phyloP scores from a whole-genome alignment of 441 rosid genomes.

The Erysimum cheiri region DNA sequence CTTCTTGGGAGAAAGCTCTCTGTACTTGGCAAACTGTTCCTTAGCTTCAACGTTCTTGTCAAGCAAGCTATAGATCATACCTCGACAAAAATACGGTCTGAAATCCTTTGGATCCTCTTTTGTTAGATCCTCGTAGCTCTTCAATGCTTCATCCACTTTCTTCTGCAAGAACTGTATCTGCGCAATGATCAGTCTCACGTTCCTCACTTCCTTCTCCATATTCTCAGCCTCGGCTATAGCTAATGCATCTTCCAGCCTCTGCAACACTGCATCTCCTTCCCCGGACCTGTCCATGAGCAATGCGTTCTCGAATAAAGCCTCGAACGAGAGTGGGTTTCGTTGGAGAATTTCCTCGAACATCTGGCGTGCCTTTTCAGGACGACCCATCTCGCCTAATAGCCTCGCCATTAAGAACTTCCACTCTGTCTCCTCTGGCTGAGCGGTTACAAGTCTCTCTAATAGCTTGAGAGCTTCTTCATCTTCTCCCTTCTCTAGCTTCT shows the following conservation, averaged over 20 bases:
- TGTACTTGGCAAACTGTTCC: conserved; percentile 78
- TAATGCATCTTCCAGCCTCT: conserved; percentile 74
- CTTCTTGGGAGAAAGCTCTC: conserved; percentile 74
- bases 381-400: conserved; percentile 64
- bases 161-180: conserved; percentile 84
- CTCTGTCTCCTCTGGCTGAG: conserved; percentile 66
- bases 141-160: conserved; percentile 84
- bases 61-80: conserved; percentile 85
- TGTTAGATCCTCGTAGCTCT: conserved; percentile 67
- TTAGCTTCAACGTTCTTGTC: conserved; percentile 81
- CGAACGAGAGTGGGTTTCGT: conserved; percentile 71
- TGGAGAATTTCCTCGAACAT: conserved; percentile 87
- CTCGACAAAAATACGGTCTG: conserved; percentile 82
- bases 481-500: conserved; percentile 78
- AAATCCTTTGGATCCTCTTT: conserved; percentile 81
- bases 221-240: conserved; percentile 63
- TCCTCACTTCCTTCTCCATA: conserved; percentile 70
- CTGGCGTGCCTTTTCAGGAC: conserved; percentile 62
- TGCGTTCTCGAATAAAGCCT: conserved; percentile 90
- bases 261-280: conserved; percentile 73
- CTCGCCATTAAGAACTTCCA: conserved; percentile 89
- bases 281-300: conserved; percentile 84
- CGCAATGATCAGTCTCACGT: conserved; percentile 87
- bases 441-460: conserved; percentile 54
- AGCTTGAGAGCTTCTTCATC: conserved; percentile 71